Conservation (phyloP, 306 rosid genomes). For the Calophaca sinica region DNA sequence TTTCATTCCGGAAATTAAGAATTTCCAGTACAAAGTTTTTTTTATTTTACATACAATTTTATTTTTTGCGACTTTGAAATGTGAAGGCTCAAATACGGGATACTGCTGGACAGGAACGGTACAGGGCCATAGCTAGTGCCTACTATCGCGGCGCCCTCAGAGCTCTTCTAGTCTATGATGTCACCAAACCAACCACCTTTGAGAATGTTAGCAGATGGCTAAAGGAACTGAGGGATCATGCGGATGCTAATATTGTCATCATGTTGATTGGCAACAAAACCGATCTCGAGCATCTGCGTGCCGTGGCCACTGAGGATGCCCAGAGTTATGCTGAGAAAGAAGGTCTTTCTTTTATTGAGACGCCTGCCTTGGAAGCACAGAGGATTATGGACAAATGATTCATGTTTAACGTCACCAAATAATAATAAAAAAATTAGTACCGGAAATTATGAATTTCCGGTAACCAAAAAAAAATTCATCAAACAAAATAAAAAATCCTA, state of each 20-base stretch:
- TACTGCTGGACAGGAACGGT: conserved; percentile 96
- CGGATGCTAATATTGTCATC: conserved; percentile 88
- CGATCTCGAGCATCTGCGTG: conserved; percentile 90
- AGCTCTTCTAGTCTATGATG: conserved; percentile 86
- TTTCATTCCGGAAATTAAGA: too few species aligned
- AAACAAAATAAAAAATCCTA: too few species aligned
- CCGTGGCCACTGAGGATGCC: conserved; percentile 87
- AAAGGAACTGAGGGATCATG: conserved; percentile 95
- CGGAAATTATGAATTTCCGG: too few species aligned
- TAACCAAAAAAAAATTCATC: too few species aligned
- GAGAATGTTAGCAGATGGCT: conserved; percentile 93
- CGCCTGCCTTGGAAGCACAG: conserved; percentile 90
- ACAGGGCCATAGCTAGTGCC: conserved; percentile 92
- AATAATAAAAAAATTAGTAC: too few species aligned
- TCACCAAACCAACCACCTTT: conserved; percentile 83
- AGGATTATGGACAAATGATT: too few species aligned
- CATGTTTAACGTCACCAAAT: too few species aligned
- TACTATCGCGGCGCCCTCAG: conserved; percentile 96
- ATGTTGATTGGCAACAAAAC: conserved; percentile 94
- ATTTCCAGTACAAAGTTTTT: too few species aligned
- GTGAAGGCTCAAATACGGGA: conserved; percentile 98
- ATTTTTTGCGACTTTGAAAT: too few species aligned
- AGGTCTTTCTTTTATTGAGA: conserved; percentile 90
- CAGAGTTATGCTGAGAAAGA: conserved; percentile 87
- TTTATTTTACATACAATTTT: too few species aligned